These are phyloP conservation scores for Anthracocystis walkeri DNA, from an alignment of 1,284 basidiomycete genomes.

Conservation along the genomic window DNA sequence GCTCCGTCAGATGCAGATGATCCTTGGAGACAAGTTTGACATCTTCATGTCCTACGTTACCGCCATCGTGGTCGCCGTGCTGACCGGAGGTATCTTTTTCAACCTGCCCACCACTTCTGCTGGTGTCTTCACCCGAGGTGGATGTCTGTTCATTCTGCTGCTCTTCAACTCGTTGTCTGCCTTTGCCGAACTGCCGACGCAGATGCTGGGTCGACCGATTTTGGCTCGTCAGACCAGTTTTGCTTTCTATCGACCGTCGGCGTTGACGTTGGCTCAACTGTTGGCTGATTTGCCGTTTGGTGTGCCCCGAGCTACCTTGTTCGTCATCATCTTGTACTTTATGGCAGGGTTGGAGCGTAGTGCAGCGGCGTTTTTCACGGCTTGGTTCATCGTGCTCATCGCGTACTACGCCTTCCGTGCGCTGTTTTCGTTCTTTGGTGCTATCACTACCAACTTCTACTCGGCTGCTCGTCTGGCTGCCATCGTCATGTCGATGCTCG, in stretches of 20 bases:
- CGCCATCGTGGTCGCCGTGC: slow-evolving; percentile 75
- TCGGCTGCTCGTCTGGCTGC: slow-evolving; percentile 58
- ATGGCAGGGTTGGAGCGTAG: slow-evolving; percentile 52
- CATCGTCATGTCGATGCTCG: slow-evolving; percentile 55
- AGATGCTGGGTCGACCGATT: slow-evolving; percentile 60
- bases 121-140: slow-evolving; percentile 82
- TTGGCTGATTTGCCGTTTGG: slow-evolving; percentile 70
- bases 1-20: slow-evolving; percentile 80
- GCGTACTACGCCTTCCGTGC: slow-evolving; percentile 59
- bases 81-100: slow-evolving; percentile 87
- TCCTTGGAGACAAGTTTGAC: slow-evolving; percentile 85
- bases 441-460: slow-evolving; percentile 54
- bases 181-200: slow-evolving; percentile 57
- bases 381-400: slow-evolving; percentile 73
- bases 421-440: slow-evolving; percentile 57
- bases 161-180: slow-evolving; percentile 71
- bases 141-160: slow-evolving; percentile 78
- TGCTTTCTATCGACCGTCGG: slow-evolving; percentile 67
- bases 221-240: slow-evolving; percentile 54
- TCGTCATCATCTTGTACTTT: slow-evolving; percentile 70
- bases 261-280: slow-evolving; percentile 57
- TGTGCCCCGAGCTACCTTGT: slow-evolving; percentile 70
- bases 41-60: slow-evolving; percentile 72
- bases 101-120: slow-evolving; percentile 70
- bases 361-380: slow-evolving; percentile 70